Conservation (phyloP, 768 basidiomycete species). For the Hericium erinaceus region DNA sequence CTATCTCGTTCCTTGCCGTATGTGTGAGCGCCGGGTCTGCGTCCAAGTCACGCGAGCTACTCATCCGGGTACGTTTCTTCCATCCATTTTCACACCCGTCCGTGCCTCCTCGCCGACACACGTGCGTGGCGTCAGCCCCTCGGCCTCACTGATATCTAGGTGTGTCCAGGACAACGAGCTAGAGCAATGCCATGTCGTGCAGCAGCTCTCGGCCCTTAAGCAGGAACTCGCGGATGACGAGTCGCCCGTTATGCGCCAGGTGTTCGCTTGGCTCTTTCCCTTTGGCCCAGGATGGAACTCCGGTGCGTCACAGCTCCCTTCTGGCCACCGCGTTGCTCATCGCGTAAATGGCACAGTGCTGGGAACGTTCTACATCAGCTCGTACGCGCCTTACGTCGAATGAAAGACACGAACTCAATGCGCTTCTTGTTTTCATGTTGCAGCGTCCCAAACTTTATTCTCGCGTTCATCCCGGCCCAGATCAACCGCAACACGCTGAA, state of each 20-base stretch:
- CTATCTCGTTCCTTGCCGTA: neutral
- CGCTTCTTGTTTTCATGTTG: conserved; percentile 7
- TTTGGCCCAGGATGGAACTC: conserved; percentile 89
- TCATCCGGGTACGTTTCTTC: conserved; percentile 9
- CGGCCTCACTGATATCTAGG: neutral
- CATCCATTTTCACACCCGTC: conserved; percentile 15
- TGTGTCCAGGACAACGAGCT: conserved; percentile 34
- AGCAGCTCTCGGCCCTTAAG: conserved; percentile 50
- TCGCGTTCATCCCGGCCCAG: conserved; percentile 86
- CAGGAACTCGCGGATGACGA: conserved; percentile 47
- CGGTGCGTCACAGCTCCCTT: conserved; percentile 24
- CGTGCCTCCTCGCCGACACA: neutral
- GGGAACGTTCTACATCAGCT: conserved; percentile 94
- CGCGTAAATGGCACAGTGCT: conserved; percentile 39
- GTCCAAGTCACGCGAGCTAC: neutral
- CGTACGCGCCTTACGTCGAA: conserved; percentile 42
- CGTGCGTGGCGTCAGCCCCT: neutral
- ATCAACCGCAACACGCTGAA: conserved; percentile 81
- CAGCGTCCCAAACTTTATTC: conserved; percentile 90
- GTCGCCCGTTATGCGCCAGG: conserved; percentile 69
- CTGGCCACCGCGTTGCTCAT: neutral
- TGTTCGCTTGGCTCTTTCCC: conserved; percentile 78
- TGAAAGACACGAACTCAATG: conserved; percentile 11
- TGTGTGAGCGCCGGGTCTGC: neutral
- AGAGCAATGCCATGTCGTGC: conserved; percentile 30